phyloP scores from a whole-genome alignment of 1,284 basidiomycete genomes.

The Puccinia coronata region DNA sequence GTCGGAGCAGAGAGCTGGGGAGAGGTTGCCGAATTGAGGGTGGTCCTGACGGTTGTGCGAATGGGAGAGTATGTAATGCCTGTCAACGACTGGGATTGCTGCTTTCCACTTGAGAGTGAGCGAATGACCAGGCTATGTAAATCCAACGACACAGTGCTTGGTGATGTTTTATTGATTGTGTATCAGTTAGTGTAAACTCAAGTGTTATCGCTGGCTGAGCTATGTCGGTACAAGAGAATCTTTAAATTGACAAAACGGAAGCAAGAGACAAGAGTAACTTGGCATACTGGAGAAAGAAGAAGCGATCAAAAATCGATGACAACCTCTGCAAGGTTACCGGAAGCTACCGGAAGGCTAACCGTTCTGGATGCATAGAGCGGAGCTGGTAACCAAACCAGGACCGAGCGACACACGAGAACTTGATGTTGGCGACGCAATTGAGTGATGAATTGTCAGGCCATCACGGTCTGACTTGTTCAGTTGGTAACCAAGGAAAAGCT shows the following conservation, averaged over 20 bases:
- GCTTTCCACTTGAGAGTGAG: neutral
- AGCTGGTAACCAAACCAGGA: neutral
- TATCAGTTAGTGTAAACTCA: too few relatives aligned
- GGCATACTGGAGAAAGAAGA: too few relatives aligned
- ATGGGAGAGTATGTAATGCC: neutral
- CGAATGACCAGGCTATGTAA: too few relatives aligned
- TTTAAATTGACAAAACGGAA: too few relatives aligned
- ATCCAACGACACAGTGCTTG: too few relatives aligned
- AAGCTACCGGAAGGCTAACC: neutral
- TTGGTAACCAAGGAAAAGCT: neutral
- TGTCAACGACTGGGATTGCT: neutral
- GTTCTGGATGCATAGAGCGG: neutral
- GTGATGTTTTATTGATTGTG: too few relatives aligned
- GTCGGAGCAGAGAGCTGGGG: neutral
- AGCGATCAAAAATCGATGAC: neutral
- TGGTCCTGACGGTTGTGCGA: neutral
- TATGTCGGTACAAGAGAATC: too few relatives aligned
- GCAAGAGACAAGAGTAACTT: too few relatives aligned
- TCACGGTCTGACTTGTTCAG: constrained; percentile 1
- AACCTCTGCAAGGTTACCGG: too few relatives aligned
- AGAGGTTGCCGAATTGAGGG: neutral
- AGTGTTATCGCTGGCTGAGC: too few relatives aligned
- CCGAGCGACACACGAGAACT: neutral
- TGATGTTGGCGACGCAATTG: neutral
- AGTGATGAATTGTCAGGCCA: neutral